Percentiles rank a stretch among this genome's conserved stretches.
These are phyloP conservation scores for Kalmanozyma brasiliensis DNA, from an alignment of 1,284 basidiomycete genomes.

Conservation along the genomic window DNA sequence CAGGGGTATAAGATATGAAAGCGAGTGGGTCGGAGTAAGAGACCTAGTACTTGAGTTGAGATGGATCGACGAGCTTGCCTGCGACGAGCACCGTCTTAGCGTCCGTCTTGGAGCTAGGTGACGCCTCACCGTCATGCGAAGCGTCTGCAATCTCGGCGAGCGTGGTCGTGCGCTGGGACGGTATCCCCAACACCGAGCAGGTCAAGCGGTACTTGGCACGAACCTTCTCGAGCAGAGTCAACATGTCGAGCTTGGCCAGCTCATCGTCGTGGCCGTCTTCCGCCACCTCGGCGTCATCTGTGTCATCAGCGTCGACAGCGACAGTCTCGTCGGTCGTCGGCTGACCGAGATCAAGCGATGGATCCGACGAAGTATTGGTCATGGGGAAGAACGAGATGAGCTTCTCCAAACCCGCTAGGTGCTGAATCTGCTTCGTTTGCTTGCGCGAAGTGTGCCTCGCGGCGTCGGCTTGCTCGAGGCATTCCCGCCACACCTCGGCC, in stretches of 20 bases:
- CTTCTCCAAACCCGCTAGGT: slow-evolving; percentile 76
- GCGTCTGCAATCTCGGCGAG: too few relatives aligned
- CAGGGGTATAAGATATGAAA: not conserved
- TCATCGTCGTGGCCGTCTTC: slow-evolving; percentile 27
- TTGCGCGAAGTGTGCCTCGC: slow-evolving; percentile 44
- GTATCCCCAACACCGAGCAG: slow-evolving; percentile 83
- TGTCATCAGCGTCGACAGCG: slow-evolving; percentile 14
- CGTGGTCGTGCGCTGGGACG: slow-evolving; percentile 69
- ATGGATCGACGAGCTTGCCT: slow-evolving; percentile 48
- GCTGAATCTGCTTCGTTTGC: slow-evolving; percentile 71
- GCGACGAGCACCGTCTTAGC: slow-evolving; percentile 39
- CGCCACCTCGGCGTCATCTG: slow-evolving; percentile 64
- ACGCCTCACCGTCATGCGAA: too few relatives aligned
- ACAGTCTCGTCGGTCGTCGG: slow-evolving; percentile 6
- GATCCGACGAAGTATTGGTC: slow-evolving; percentile 66
- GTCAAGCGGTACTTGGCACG: slow-evolving; percentile 86
- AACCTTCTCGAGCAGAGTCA: slow-evolving; percentile 81
- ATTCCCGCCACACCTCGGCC: slow-evolving; percentile 75
- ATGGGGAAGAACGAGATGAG: slow-evolving; percentile 81
- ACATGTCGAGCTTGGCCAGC: slow-evolving; percentile 74
- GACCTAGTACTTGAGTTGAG: slow-evolving; percentile 41
- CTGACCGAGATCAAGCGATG: slow-evolving; percentile 44
- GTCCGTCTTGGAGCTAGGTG: slow-evolving; percentile 8
- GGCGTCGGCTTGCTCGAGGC: slow-evolving; percentile 32
- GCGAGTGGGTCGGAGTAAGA: not conserved